phyloP scores from a whole-genome alignment of 2,329 filamentous ascomycete species.

The Hypomyces perniciosus region DNA sequence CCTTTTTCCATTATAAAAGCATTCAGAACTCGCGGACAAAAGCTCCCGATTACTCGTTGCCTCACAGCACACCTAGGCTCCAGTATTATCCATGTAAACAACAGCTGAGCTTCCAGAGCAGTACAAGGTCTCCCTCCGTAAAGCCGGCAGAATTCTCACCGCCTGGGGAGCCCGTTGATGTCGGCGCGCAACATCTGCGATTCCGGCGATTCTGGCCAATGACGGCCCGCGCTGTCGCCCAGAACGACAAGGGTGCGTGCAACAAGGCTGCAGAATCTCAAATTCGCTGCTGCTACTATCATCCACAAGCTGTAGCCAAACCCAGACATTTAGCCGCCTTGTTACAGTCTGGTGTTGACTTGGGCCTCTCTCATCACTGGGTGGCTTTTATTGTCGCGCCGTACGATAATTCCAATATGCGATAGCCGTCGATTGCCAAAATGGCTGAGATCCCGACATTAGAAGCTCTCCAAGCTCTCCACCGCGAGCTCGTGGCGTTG shows the following conservation, averaged over 20 bases:
- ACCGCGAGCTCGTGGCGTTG: constrained; percentile 75
- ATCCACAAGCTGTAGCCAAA: constrained; percentile 8
- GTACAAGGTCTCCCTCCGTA: constrained; percentile 2
- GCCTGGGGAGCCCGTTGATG: constrained; percentile 24
- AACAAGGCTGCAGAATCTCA: constrained; percentile 29
- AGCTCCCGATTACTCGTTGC: background rate
- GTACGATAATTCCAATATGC: constrained; percentile 33
- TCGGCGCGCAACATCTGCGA: constrained; percentile 20
- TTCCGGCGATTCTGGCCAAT: constrained; percentile 20
- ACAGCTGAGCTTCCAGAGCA: constrained; percentile 2
- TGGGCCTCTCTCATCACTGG: constrained; percentile 16
- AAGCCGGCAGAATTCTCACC: constrained; percentile 31
- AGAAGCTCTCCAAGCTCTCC: constrained; percentile 74
- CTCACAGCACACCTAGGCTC: background rate
- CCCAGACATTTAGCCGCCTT: constrained; percentile 8
- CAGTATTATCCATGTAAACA: background rate
- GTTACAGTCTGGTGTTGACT: constrained; percentile 20
- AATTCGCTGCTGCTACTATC: constrained; percentile 12
- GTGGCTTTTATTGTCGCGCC: constrained; percentile 13
- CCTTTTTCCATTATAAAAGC: background rate
- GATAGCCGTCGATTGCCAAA: constrained; percentile 37
- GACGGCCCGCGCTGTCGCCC: constrained; percentile 6
- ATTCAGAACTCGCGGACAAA: background rate
- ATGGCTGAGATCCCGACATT: constrained; percentile 73
- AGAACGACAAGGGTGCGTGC: constrained; percentile 6